Evolutionary conservation across 192 early-diverging fungal species (phyloP), one percentile per base, ranked within the genome.

Genomic region (Backusella circina): DNA sequence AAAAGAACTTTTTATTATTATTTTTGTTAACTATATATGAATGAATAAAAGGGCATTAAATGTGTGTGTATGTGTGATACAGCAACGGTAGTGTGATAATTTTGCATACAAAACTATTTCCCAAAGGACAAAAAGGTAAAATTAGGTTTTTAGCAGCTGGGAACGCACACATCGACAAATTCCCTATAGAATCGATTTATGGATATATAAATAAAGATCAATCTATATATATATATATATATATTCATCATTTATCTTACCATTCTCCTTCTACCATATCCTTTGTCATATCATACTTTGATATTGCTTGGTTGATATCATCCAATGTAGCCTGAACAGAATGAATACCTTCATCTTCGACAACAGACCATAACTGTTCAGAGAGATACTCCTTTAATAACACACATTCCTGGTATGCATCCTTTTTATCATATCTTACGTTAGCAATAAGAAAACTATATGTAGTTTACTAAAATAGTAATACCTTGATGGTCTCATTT

Each of bases 51-150:
- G 44, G 16, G 33, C 33, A 35, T 35, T 35, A 35, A 35, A 35
- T n/a, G n/a, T n/a, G n/a, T n/a, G n/a, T n/a, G n/a, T n/a, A 35
- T 35, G 33, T 18, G 44, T 47, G 44, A 18, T 47, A 47, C 44
- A 47, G 18, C 44, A 47, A 6, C 6, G 16, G 54, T 57, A n/a
- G 54, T 28, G 54, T 61, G 54, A 61, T 61, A 12, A n/a, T n/a
- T 4, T 61, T 61, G 54, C 54, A 61, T 61, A n/a, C 54, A 61
- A 57, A 61, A n/a, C n/a, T 61, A 61, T 61, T 61, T 61, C 54
- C 54, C 54, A 61, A 28, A 21, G 50, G 50, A 6, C 39, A 3
- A 18, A 47, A 47, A 57, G 54, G 54, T n/a, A 28, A 15, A n/a
- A n/a, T n/a, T n/a, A n/a, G n/a, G 39, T 41, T 28, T 61, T 61